Percentiles rank a stretch among this genome's conserved stretches.
Evolutionary conservation across 306 rosid species (phyloP).

Genomic region (Rubus parviflorus): DNA sequence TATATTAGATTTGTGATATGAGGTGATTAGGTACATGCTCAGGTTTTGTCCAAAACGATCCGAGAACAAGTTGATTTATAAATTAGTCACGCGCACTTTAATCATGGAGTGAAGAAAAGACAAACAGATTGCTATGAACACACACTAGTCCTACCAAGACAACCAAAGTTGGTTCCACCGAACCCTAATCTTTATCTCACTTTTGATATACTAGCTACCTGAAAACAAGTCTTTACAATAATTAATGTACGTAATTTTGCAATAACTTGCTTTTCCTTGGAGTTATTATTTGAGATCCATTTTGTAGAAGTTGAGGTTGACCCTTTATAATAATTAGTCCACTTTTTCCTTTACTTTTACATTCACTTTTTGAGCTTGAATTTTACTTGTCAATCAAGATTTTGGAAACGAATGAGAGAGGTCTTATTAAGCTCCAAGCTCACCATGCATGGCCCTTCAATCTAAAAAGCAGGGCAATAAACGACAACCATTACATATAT

Average conservation of each 20-base stretch:
- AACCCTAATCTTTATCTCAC: not conserved
- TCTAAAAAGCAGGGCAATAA: not conserved
- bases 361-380: not conserved
- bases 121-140: not conserved
- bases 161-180: conserved; percentile 11
- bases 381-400: not conserved
- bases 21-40: no score
- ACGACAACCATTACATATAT: not conserved
- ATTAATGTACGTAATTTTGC: no score
- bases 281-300: not conserved
- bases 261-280: no score
- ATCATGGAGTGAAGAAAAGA: not conserved
- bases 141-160: not conserved
- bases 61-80: not conserved
- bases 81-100: not conserved
- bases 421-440: not conserved
- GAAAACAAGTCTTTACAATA: not conserved
- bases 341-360: not conserved
- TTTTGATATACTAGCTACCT: not conserved
- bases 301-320: not conserved
- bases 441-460: not conserved
- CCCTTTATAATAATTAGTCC: not conserved
- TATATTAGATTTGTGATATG: no score
- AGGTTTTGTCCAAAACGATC: conserved; percentile 9
- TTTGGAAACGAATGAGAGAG: not conserved